These are phyloP conservation scores for Hanseniaspora uvarum DNA, from an alignment of 1,139 yeast species.

Conservation along the genomic window DNA sequence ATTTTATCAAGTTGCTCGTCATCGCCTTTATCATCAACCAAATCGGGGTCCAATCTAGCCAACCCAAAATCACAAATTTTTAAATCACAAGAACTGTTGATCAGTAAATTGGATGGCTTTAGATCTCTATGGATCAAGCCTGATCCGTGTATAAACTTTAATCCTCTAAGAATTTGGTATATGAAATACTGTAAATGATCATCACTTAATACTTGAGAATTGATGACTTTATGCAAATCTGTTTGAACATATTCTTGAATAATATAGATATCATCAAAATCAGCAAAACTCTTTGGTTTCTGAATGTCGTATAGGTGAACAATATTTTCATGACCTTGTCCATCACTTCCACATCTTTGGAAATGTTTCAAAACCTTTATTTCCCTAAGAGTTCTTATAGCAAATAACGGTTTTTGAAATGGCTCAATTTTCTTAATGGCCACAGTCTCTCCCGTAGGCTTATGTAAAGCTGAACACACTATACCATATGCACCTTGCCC, in stretches of 20 bases:
- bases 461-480: slow-evolving; percentile 84
- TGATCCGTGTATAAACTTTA: slow-evolving; percentile 83
- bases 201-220: slow-evolving; percentile 74
- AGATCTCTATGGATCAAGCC: slow-evolving; percentile 87
- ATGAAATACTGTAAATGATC: slow-evolving; percentile 90
- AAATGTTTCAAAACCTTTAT: slow-evolving; percentile 79
- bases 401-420: slow-evolving; percentile 83
- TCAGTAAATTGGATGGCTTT: slow-evolving; percentile 76
- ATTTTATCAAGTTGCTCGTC: slow-evolving; percentile 33
- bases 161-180: slow-evolving; percentile 81
- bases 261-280: slow-evolving; percentile 76
- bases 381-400: slow-evolving; percentile 82
- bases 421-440: slow-evolving; percentile 95
- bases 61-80: slow-evolving; percentile 93
- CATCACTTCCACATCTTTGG: slow-evolving; percentile 26
- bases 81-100: slow-evolving; percentile 87
- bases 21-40: slow-evolving; percentile 30
- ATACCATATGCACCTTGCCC: slow-evolving; percentile 99
- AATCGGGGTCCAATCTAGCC: slow-evolving; percentile 43
- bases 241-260: slow-evolving; percentile 96
- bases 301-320: slow-evolving; percentile 85
- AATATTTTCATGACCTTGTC: slow-evolving; percentile 63
- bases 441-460: slow-evolving; percentile 78
- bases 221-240: slow-evolving; percentile 80
- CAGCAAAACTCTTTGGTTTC: slow-evolving; percentile 65